Percentiles rank a stretch among this genome's conserved stretches.
Evolutionary conservation across 257 asterid species (phyloP).

Genomic region (Catharanthus roseus): DNA sequence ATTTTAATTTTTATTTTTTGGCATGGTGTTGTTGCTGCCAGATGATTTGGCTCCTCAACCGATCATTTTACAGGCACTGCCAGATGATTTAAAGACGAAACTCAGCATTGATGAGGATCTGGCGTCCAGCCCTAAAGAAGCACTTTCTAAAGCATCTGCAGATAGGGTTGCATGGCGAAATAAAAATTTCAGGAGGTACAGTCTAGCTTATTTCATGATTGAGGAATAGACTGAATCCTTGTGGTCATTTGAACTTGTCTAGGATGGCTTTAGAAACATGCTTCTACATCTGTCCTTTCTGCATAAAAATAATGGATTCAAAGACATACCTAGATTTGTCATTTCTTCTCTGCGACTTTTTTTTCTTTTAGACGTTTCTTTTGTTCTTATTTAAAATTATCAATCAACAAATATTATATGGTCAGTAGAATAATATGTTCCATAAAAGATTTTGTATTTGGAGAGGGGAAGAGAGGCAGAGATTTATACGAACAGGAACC

Average conservation of each 20-base stretch:
- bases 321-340: not conserved
- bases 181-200: slow-evolving; percentile 58
- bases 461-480: no score
- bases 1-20: no score
- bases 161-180: slow-evolving; percentile 53
- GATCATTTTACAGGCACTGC: slow-evolving; percentile 61
- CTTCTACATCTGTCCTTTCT: not conserved
- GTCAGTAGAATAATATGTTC: not conserved
- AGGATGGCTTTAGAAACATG: not conserved
- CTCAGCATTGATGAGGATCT: slow-evolving; percentile 85
- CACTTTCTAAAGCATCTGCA: slow-evolving; percentile 71
- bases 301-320: not conserved
- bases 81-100: slow-evolving; percentile 89
- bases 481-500: no score
- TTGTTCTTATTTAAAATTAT: not conserved
- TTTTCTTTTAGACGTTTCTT: not conserved
- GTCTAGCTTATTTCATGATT: slow-evolving; percentile 5
- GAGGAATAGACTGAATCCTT: not conserved
- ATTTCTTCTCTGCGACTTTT: not conserved
- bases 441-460: not conserved
- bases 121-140: slow-evolving; percentile 83
- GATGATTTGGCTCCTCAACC: slow-evolving; percentile 22
- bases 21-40: not conserved
- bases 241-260: not conserved
- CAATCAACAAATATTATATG: not conserved